These are phyloP conservation scores for Phaeosphaeria sp. DNA, from an alignment of 2,329 filamentous ascomycete species.

Conservation along the genomic window DNA sequence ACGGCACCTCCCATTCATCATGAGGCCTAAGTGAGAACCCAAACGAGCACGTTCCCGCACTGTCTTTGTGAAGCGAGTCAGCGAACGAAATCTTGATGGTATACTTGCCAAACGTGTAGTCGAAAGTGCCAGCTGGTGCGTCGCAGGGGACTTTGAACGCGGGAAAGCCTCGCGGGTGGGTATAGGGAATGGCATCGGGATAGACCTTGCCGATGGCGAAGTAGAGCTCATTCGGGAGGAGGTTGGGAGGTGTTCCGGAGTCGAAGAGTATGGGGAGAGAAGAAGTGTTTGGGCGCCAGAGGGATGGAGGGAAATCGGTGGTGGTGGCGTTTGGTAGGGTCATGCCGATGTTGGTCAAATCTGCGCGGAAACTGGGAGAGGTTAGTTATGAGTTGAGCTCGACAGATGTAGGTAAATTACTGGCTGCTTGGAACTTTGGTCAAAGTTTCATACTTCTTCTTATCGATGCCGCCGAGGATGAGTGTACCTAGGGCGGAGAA, in stretches of 20 bases:
- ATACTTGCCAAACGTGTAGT: not conserved
- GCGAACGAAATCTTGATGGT: not conserved
- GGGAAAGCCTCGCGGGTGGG: not conserved
- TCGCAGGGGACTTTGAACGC: conserved; percentile 3
- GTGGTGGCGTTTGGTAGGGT: too few species aligned
- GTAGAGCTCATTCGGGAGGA: not conserved
- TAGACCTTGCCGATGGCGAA: conserved; percentile 3
- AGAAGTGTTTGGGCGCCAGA: too few species aligned
- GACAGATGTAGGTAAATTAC: too few species aligned
- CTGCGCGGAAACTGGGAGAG: too few species aligned
- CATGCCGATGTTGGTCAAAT: too few species aligned
- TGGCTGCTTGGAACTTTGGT: too few species aligned
- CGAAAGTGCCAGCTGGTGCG: conserved; percentile 2
- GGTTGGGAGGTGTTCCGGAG: not conserved
- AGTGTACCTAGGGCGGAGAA: too few species aligned
- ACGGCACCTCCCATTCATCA: not conserved
- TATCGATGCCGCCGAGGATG: too few species aligned
- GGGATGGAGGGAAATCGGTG: too few species aligned
- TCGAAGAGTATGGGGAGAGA: not conserved
- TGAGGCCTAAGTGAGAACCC: not conserved
- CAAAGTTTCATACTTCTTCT: too few species aligned
- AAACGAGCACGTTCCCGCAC: not conserved
- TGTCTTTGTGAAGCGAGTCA: not conserved
- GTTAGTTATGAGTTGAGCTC: too few species aligned
- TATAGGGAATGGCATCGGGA: not conserved